These are phyloP conservation scores for Ceratocystiopsis sp. DNA, from an alignment of 2,329 filamentous ascomycete genomes.

Conservation along the genomic window DNA sequence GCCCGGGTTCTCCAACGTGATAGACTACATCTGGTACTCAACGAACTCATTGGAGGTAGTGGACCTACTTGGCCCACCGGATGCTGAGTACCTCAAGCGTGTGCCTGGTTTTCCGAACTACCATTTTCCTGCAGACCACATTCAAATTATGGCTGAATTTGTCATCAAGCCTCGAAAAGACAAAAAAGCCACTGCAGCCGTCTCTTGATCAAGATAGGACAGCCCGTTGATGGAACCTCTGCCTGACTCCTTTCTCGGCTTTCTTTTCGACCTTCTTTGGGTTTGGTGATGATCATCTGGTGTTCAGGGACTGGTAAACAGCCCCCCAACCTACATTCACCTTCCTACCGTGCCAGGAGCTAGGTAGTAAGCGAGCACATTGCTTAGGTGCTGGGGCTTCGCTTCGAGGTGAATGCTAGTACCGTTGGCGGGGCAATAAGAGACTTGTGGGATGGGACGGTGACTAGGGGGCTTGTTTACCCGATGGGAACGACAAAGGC, in stretches of 20 bases:
- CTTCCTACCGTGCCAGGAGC: neutral
- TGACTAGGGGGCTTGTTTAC: too few species aligned
- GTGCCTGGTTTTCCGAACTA: conserved; percentile 88
- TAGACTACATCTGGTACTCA: conserved; percentile 97
- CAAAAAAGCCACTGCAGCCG: conserved; percentile 32
- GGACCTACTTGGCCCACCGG: conserved; percentile 70
- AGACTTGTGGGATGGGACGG: too few species aligned
- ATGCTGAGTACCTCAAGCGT: conserved; percentile 66
- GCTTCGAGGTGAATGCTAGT: too few species aligned
- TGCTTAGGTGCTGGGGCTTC: too few species aligned
- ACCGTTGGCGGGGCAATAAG: too few species aligned
- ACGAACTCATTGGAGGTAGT: conserved; percentile 77
- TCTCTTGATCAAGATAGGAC: neutral
- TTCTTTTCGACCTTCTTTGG: neutral
- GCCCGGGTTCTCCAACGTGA: conserved; percentile 75
- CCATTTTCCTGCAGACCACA: conserved; percentile 86
- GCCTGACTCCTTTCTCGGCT: neutral
- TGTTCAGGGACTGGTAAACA: neutral
- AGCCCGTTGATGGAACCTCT: too few species aligned
- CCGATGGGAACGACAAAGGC: too few species aligned
- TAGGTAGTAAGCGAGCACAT: too few species aligned
- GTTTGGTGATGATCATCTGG: neutral
- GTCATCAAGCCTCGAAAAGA: conserved; percentile 78
- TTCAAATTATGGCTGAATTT: conserved; percentile 80
- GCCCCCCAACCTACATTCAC: neutral